Evolutionary conservation across 352 stramenopile species (phyloP).

Genomic region (Aphanomyces cochlioides): DNA sequence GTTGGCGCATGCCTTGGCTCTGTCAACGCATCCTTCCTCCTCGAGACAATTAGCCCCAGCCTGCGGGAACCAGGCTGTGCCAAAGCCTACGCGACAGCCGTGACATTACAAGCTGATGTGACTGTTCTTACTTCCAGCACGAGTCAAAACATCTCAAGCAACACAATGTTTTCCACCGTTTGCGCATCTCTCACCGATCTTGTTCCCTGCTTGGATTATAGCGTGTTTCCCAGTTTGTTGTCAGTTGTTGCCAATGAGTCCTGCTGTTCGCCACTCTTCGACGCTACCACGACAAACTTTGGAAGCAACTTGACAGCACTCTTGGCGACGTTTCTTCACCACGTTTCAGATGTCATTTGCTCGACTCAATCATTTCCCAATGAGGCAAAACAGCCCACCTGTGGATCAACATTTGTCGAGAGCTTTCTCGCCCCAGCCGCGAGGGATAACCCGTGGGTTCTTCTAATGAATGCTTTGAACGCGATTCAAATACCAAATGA

Average conservation of each 20-base stretch:
- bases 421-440: slow-evolving; percentile 1
- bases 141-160: background rate
- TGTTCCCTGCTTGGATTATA: no score
- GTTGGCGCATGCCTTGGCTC: background rate
- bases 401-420: slow-evolving; percentile 1
- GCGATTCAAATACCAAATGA: slow-evolving; percentile 8
- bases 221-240: no score
- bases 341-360: background rate
- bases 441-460: background rate
- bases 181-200: background rate
- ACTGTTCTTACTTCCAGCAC: background rate
- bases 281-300: background rate
- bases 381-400: background rate
- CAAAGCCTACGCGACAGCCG: background rate
- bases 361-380: slow-evolving; percentile 7
- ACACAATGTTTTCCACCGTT: background rate
- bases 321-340: background rate
- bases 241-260: no score
- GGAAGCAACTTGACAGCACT: background rate
- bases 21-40: slow-evolving; percentile 7
- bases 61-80: background rate
- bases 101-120: slow-evolving; percentile 4
- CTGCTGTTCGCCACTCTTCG: background rate
- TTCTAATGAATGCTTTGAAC: slow-evolving; percentile 1
- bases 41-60: background rate